Conservation (phyloP, 2,329 filamentous ascomycete species). For the Alternaria viburni region DNA sequence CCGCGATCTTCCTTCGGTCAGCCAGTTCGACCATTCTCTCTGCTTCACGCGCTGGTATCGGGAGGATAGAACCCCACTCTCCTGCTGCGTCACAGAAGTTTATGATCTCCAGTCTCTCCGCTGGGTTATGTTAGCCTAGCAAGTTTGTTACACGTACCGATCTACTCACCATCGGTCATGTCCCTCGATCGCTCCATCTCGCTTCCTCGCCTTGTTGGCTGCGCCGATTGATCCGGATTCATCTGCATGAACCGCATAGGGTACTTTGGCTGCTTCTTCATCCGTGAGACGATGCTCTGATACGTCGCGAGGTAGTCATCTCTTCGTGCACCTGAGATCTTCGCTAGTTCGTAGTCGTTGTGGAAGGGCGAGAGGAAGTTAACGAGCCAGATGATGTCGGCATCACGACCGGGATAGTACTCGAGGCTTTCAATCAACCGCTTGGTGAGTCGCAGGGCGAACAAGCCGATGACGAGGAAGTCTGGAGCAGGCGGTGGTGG, state of each 20-base stretch:
- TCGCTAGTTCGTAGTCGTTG: constrained; percentile 20
- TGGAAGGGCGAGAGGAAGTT: constrained; percentile 25
- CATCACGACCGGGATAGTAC: constrained; percentile 14
- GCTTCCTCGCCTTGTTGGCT: neutral
- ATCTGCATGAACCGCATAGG: constrained; percentile 30
- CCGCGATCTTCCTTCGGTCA: constrained; percentile 22
- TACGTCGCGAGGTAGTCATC: constrained; percentile 24
- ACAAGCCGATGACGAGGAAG: constrained; percentile 35
- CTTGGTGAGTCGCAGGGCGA: constrained; percentile 29
- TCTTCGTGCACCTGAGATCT: constrained; percentile 17
- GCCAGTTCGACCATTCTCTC: constrained; percentile 27
- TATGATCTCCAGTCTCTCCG: constrained; percentile 22
- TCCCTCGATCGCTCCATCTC: neutral
- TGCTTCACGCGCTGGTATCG: constrained; percentile 25
- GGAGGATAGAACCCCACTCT: constrained; percentile 36
- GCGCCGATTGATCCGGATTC: constrained; percentile 19
- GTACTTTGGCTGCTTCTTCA: constrained; percentile 31
- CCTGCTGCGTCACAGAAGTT: constrained; percentile 34
- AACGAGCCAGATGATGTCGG: constrained; percentile 28
- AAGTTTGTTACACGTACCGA: fast-evolving
- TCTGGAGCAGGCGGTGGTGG: neutral
- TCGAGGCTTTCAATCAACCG: constrained; percentile 23
- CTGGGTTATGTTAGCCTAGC: neutral
- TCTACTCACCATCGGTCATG: constrained; percentile 25
- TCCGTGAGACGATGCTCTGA: constrained; percentile 21